Conservation (phyloP, 495 filamentous ascomycete genomes). For the Aspergillus sclerotioniger region DNA sequence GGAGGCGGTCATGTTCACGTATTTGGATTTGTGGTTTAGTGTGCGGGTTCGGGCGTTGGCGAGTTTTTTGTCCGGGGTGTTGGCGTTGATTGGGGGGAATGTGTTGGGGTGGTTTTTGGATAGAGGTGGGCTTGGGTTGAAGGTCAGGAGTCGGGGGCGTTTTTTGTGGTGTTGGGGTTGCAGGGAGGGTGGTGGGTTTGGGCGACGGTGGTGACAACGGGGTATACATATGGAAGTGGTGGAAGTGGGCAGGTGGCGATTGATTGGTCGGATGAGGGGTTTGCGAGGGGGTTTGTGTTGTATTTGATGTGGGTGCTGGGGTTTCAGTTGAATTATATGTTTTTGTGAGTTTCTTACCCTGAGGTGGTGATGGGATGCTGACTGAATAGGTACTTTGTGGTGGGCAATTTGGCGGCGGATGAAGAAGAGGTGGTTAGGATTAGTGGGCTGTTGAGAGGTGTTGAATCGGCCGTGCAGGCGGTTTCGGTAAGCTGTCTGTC, state of each 20-base stretch:
- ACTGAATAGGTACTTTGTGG: slow-evolving; percentile 1
- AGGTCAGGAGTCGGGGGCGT: slow-evolving; percentile 44
- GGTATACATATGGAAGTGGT: no score
- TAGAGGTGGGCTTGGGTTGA: slow-evolving; percentile 44
- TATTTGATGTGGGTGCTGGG: slow-evolving; percentile 57
- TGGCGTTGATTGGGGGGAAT: slow-evolving; percentile 57
- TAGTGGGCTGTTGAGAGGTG: slow-evolving; percentile 57
- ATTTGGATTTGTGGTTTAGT: slow-evolving; percentile 57
- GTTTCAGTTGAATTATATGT: slow-evolving; percentile 66
- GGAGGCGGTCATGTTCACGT: slow-evolving; percentile 64
- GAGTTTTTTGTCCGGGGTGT: slow-evolving; percentile 59
- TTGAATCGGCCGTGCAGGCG: slow-evolving; percentile 61
- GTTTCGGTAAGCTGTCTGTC: slow-evolving; percentile 41
- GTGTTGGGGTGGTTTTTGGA: slow-evolving; percentile 58
- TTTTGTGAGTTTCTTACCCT: slow-evolving; percentile 41
- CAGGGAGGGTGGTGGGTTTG: slow-evolving; percentile 64
- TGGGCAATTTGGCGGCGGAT: slow-evolving; percentile 51
- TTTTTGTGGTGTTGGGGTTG: slow-evolving; percentile 44
- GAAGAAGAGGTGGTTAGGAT: slow-evolving; percentile 60
- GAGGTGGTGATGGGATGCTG: slow-evolving; percentile 7
- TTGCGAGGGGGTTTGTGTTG: slow-evolving; percentile 56
- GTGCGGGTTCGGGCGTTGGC: slow-evolving; percentile 62
- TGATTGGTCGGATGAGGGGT: slow-evolving; percentile 57
- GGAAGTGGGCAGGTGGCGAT: slow-evolving; percentile 51
- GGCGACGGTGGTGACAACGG: slow-evolving; percentile 54